phyloP scores from a whole-genome alignment of 2,329 filamentous ascomycete species.

The Nigrospora osmanthi region DNA sequence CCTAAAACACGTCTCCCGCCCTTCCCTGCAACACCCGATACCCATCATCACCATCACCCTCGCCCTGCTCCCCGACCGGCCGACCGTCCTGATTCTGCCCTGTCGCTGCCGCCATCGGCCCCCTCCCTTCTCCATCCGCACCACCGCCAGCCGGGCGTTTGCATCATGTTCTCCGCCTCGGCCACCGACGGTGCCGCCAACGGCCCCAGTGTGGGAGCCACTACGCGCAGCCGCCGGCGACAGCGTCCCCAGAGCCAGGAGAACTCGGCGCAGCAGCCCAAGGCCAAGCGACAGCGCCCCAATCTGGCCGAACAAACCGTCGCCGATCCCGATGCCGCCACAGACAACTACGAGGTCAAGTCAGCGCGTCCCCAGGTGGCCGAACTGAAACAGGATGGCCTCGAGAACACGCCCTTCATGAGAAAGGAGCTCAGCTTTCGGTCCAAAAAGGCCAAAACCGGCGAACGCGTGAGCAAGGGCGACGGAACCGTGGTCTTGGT shows the following conservation, averaged over 20 bases:
- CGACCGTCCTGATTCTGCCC: no score
- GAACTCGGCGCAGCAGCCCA: slow-evolving; percentile 46
- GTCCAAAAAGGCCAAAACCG: slow-evolving; percentile 54
- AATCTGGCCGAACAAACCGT: slow-evolving; percentile 51
- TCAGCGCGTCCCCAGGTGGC: slow-evolving; percentile 39
- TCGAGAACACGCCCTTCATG: slow-evolving; percentile 30
- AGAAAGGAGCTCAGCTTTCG: slow-evolving; percentile 51
- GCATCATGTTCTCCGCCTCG: slow-evolving; percentile 53
- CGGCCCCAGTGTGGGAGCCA: slow-evolving; percentile 2
- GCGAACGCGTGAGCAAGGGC: slow-evolving; percentile 56
- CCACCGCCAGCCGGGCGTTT: not conserved
- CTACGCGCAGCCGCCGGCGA: slow-evolving; percentile 51
- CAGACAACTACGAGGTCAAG: slow-evolving; percentile 51
- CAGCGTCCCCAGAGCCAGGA: slow-evolving; percentile 52
- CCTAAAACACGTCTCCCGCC: no score
- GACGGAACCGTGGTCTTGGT: slow-evolving; percentile 62
- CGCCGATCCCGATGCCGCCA: slow-evolving; percentile 38
- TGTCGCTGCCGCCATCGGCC: no score
- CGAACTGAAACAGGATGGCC: slow-evolving; percentile 36
- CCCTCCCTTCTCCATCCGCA: no score
- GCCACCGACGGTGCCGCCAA: slow-evolving; percentile 36
- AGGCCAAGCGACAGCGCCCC: slow-evolving; percentile 55
- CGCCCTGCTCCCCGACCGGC: no score
- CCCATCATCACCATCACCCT: no score
- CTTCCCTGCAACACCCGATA: no score